phyloP scores from a whole-genome alignment of 129 eudicot species.

The Flaveria ramosissima region DNA sequence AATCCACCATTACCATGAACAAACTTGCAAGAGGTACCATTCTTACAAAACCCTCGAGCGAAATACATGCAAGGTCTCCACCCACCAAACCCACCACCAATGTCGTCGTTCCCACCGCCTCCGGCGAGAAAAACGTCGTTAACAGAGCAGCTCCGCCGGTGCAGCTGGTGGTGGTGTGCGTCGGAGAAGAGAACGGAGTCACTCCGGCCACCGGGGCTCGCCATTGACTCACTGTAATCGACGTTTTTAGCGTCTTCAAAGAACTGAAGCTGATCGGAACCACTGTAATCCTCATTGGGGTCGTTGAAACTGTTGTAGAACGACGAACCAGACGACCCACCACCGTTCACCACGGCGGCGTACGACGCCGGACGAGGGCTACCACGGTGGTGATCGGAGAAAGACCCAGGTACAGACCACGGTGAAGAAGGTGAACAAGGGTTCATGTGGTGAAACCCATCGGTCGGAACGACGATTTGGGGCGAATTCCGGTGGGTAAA shows the following conservation, averaged over 20 bases:
- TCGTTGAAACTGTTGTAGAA: constrained; percentile 36
- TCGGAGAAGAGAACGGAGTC: constrained; percentile 51
- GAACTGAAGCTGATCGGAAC: constrained; percentile 15
- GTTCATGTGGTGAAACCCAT: constrained; percentile 51
- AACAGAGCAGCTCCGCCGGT: constrained; percentile 84
- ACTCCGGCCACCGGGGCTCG: constrained; percentile 74
- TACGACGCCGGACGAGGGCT: constrained; percentile 55
- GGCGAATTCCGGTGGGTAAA: constrained; percentile 46
- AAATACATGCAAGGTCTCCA: constrained; percentile 94
- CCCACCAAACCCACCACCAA: constrained; percentile 41
- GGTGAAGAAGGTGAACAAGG: constrained; percentile 67
- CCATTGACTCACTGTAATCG: constrained; percentile 42
- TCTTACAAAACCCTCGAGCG: constrained; percentile 84
- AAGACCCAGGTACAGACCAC: constrained; percentile 39
- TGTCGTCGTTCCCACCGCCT: constrained; percentile 35
- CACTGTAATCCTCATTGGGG: constrained; percentile 28
- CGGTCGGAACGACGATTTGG: constrained; percentile 52
- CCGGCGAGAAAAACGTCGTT: constrained; percentile 51
- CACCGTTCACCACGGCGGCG: constrained; percentile 66
- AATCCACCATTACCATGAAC: constrained; percentile 48
- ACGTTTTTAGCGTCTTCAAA: constrained; percentile 39
- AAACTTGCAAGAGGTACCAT: constrained; percentile 73
- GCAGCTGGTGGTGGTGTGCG: constrained; percentile 43
- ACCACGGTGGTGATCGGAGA: constrained; percentile 36
- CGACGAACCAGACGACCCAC: constrained; percentile 39